A percentile compares a stretch with the other conserved stretches of the same genome.
These are phyloP conservation scores for Phanerochaete sordida DNA, from an alignment of 768 basidiomycete species.

Conservation along the genomic window DNA sequence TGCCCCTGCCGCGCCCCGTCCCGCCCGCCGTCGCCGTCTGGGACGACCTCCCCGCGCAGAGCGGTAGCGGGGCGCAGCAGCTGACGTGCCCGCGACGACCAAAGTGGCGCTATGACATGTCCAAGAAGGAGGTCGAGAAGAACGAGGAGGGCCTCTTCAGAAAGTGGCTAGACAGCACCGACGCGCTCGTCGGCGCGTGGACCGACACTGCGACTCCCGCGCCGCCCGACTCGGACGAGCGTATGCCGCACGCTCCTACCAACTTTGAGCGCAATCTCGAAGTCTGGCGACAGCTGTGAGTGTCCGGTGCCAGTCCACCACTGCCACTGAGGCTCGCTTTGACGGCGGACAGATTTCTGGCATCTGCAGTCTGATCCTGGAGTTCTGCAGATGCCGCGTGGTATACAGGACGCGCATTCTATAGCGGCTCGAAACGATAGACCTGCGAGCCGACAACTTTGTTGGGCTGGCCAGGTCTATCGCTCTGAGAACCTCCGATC, in stretches of 20 bases:
- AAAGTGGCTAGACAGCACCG: slow-evolving; percentile 73
- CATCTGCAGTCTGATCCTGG: no score
- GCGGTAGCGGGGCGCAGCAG: background rate
- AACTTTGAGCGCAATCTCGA: slow-evolving; percentile 90
- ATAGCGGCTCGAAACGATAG: no score
- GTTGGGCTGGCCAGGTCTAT: no score
- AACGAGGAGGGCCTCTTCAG: slow-evolving; percentile 86
- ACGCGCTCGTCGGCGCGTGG: slow-evolving; percentile 54
- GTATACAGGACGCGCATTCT: no score
- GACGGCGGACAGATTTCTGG: no score
- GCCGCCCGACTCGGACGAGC: slow-evolving; percentile 1
- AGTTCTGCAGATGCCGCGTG: no score
- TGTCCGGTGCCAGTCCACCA: background rate
- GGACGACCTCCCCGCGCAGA: background rate
- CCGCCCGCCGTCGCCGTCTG: slow-evolving; percentile 16
- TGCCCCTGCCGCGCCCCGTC: slow-evolving; percentile 58
- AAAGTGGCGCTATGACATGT: slow-evolving; percentile 84
- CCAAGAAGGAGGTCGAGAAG: slow-evolving; percentile 83
- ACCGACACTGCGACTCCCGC: background rate
- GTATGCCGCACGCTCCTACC: slow-evolving; percentile 62
- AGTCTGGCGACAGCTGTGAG: slow-evolving; percentile 92
- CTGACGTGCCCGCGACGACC: slow-evolving; percentile 64
- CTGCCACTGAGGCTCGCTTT: background rate
- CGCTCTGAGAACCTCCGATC: no score
- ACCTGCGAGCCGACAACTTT: no score